Percentiles rank a stretch among this genome's conserved stretches.
phyloP scores from a whole-genome alignment of 805 yeast species.

The Ogataea kodamae region DNA sequence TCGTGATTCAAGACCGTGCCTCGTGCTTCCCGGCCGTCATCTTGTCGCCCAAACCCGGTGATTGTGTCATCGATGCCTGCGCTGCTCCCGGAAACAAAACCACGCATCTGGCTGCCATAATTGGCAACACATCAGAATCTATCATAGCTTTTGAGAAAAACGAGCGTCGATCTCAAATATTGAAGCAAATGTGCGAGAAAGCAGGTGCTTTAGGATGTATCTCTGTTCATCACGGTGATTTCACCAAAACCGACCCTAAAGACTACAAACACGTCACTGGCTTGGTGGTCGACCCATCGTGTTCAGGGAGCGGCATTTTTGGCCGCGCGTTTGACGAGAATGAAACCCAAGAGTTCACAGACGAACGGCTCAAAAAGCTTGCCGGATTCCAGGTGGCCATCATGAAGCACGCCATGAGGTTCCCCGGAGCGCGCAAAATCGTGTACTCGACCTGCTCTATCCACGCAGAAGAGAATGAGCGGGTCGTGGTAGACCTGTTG shows the following conservation, averaged over 20 bases:
- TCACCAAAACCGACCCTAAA: slow-evolving; percentile 54
- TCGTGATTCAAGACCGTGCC: slow-evolving; percentile 93
- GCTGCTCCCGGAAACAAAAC: slow-evolving; percentile 99
- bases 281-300: slow-evolving; percentile 90
- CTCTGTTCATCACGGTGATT: slow-evolving; percentile 49
- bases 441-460: slow-evolving; percentile 96
- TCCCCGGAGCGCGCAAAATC: slow-evolving; percentile 71
- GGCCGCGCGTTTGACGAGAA: slow-evolving; percentile 74
- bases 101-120: slow-evolving; percentile 77
- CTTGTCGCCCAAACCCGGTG: slow-evolving; percentile 58
- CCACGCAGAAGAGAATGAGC: slow-evolving; percentile 90
- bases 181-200: slow-evolving; percentile 70
- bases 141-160: slow-evolving; percentile 90
- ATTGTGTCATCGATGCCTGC: slow-evolving; percentile 81
- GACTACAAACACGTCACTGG: slow-evolving; percentile 70
- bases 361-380: slow-evolving; percentile 65
- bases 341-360: slow-evolving; percentile 40
- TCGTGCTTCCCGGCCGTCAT: slow-evolving; percentile 95
- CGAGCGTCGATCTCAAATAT: slow-evolving; percentile 59
- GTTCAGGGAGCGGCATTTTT: slow-evolving; percentile 97
- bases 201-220: slow-evolving; percentile 62
- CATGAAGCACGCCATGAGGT: slow-evolving; percentile 81
- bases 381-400: slow-evolving; percentile 86
- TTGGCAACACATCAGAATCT: slow-evolving; percentile 39
- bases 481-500: slow-evolving; percentile 78